Percentiles rank a stretch among this genome's conserved stretches.
Evolutionary conservation across 768 basidiomycete genomes (phyloP).

Genomic region (Amanita phalloides): DNA sequence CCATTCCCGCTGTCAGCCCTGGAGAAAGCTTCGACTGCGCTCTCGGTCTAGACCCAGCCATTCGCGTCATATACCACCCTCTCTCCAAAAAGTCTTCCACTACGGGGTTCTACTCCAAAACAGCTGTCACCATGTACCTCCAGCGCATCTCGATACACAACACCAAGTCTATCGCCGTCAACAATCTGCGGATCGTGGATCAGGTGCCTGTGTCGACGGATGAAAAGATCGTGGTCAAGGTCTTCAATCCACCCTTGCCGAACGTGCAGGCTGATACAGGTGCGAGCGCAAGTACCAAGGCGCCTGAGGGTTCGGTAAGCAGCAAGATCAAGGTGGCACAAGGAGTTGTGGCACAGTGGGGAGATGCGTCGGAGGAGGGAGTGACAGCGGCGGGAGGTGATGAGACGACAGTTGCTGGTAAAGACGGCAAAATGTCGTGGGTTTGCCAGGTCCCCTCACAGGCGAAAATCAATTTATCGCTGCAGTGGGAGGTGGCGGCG

Average conservation of each 20-base stretch:
- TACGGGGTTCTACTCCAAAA: constrained; percentile 24
- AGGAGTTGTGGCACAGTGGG: no score
- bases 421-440: constrained; percentile 25
- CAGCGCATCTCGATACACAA: constrained; percentile 12
- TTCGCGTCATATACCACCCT: constrained; percentile 28
- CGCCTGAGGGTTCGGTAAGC: no score
- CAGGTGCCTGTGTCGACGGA: no score
- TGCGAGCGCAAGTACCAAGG: no score
- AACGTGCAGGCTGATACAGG: no score
- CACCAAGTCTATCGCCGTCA: no score
- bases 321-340: no score
- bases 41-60: constrained; percentile 19
- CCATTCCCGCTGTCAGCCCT: constrained; percentile 22
- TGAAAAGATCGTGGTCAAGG: no score
- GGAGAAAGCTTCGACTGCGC: constrained; percentile 22
- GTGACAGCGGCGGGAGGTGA: no score
- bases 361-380: no score
- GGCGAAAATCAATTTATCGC: constrained; percentile 14
- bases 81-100: constrained; percentile 20
- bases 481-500: constrained; percentile 25
- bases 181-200: no score
- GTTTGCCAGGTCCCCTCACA: constrained; percentile 11
- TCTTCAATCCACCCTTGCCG: no score
- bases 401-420: constrained; percentile 11
- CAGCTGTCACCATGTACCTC: constrained; percentile 15